Evolutionary conservation across 108 stramenopile genomes (phyloP), one percentile per base, ranked within the genome.

Genomic region (Nitzschia sp.): DNA sequence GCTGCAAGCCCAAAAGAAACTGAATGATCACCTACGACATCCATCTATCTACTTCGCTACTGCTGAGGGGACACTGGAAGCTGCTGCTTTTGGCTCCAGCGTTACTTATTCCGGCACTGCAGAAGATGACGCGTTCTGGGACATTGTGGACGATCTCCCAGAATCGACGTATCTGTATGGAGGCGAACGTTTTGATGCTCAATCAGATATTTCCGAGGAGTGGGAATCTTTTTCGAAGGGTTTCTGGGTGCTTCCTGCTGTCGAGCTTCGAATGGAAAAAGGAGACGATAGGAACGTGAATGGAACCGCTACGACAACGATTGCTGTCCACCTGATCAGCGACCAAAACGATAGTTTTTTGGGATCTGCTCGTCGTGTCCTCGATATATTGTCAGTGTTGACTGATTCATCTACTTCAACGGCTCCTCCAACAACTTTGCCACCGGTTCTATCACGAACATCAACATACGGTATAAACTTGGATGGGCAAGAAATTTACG

Each of bases 171-270:
- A 76, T 60, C 38, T 88, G 4, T 91, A 91, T 66, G 90, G 90
- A 26, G 90, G 90, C 26, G 69, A 76, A 50, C 79, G 90, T 17
- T 91, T 91, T 65, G 90, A 91, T 75, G 38, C 70, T 26, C 56
- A 70, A 9, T 59, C 35, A 3, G 31, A 44, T 8, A 52, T 31
- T 5, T 32, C 63, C 13, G 81, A 86, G 45, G 90, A 91, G 78
- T 91, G 90, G 90, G 70, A 80, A 52, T 76, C 60, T 13, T 91
- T 91, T 75, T 85, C 87, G 17, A 72, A 82, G 1, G 81, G 83
- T 25, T 79, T 82, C 30, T 91, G 87, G 87, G 78, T 91, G 19
- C 72, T 91, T 29, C 90, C 90, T 5, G 80, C 83, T 0, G 78
- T 91, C 1, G 90, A 91, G 61, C 23, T 91, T 47, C 61, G 86